phyloP scores from a whole-genome alignment of 1,284 basidiomycete species.

The Leccinum fallax region DNA sequence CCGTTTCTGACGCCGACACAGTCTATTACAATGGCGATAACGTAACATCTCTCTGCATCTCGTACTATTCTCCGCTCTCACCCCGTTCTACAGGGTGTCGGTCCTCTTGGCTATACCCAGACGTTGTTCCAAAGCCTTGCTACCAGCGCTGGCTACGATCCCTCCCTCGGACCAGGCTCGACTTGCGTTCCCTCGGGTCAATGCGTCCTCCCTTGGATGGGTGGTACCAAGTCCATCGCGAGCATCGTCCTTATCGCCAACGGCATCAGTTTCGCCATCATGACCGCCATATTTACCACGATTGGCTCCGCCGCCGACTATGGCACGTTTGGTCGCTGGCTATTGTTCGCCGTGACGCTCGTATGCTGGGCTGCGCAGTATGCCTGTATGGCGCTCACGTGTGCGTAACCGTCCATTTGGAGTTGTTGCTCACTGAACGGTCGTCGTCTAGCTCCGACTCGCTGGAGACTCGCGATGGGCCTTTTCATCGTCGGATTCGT shows the following conservation, averaged over 20 bases:
- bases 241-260: slow-evolving; percentile 77
- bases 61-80: background rate
- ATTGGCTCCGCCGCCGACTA: slow-evolving; percentile 84
- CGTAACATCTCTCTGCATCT: slow-evolving; percentile 36
- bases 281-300: slow-evolving; percentile 80
- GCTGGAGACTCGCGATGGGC: slow-evolving; percentile 77
- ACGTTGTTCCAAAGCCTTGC: slow-evolving; percentile 76
- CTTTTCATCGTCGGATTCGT: slow-evolving; percentile 84
- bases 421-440: background rate
- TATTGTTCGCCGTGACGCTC: slow-evolving; percentile 69
- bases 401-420: slow-evolving; percentile 38
- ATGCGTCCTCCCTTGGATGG: slow-evolving; percentile 75
- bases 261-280: slow-evolving; percentile 76
- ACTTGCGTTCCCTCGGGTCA: slow-evolving; percentile 66
- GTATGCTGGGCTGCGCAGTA: slow-evolving; percentile 83
- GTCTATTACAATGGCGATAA: slow-evolving; percentile 77
- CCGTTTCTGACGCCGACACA: slow-evolving; percentile 26
- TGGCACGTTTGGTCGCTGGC: slow-evolving; percentile 76
- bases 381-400: slow-evolving; percentile 70
- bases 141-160: slow-evolving; percentile 68
- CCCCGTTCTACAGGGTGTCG: slow-evolving; percentile 51
- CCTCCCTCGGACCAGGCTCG: slow-evolving; percentile 63
- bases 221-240: slow-evolving; percentile 69
- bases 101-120: slow-evolving; percentile 62
- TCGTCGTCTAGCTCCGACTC: slow-evolving; percentile 49